phyloP scores from a whole-genome alignment of 2,329 filamentous ascomycete species.

The Claviceps arundinis region DNA sequence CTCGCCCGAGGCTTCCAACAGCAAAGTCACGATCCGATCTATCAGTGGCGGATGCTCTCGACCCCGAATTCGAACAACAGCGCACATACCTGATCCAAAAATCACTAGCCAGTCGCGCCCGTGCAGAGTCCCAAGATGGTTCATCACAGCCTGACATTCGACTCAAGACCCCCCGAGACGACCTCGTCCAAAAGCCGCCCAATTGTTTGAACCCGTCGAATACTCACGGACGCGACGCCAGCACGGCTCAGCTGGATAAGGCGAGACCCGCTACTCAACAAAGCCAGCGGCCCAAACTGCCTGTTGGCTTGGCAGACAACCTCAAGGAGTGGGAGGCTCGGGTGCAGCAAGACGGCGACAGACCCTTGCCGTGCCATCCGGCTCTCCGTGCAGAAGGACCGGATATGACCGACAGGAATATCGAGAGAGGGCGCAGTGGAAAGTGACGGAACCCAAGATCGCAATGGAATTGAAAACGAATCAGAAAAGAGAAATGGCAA shows the following conservation, averaged over 20 bases:
- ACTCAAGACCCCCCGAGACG: not conserved
- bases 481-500: not conserved
- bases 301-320: conserved; percentile 15
- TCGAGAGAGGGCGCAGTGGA: no score
- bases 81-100: conserved; percentile 30
- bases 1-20: not conserved
- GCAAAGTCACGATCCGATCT: not conserved
- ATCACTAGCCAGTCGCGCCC: conserved; percentile 22
- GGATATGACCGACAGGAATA: not conserved
- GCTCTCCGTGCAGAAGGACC: conserved; percentile 7
- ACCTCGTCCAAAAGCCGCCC: not conserved
- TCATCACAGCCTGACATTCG: no score
- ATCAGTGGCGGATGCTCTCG: not conserved
- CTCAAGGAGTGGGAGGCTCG: conserved; percentile 28
- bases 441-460: not conserved
- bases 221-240: not conserved
- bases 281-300: conserved; percentile 4
- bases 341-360: conserved; percentile 15
- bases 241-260: not conserved
- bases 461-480: not conserved
- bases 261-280: not conserved
- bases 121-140: not conserved
- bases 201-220: not conserved
- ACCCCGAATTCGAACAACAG: conserved; percentile 23
- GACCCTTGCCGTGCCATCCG: conserved; percentile 17